Conservation (phyloP, 441 rosid genomes). For the Populus tomentosa region DNA sequence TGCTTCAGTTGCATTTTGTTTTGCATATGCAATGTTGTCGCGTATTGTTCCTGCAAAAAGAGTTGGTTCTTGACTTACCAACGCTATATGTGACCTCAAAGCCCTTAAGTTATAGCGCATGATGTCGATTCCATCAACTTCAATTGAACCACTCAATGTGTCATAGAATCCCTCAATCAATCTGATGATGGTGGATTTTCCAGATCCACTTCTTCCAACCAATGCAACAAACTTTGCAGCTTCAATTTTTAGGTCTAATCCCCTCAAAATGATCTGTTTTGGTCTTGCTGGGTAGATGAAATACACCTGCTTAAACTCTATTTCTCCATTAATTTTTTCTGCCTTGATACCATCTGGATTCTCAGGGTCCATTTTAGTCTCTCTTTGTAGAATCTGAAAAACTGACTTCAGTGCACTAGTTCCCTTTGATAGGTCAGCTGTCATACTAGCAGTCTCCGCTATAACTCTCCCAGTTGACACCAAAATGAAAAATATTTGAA, state of each 20-base stretch:
- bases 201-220: constrained; percentile 28
- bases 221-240: constrained; percentile 18
- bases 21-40: constrained; percentile 18
- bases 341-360: background rate
- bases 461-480: constrained; percentile 20
- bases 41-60: constrained; percentile 19
- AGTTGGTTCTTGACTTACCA: constrained; percentile 9
- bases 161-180: constrained; percentile 28
- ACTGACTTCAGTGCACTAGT: constrained; percentile 13
- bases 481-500: constrained; percentile 19
- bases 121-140: constrained; percentile 16
- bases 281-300: constrained; percentile 24
- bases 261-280: constrained; percentile 12
- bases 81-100: constrained; percentile 16
- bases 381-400: constrained; percentile 9
- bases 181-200: constrained; percentile 25
- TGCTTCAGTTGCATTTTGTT: background rate
- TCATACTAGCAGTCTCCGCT: constrained; percentile 27
- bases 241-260: constrained; percentile 13
- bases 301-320: constrained; percentile 14
- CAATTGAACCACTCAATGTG: constrained; percentile 12
- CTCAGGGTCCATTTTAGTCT: constrained; percentile 16
- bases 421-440: constrained; percentile 23
- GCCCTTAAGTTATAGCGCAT: constrained; percentile 14
- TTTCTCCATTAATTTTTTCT: constrained; percentile 16